Evolutionary conservation across 129 eudicot genomes (phyloP), one percentile per base, ranked within the genome.

Genomic region (Chrysanthemum makinoi): DNA sequence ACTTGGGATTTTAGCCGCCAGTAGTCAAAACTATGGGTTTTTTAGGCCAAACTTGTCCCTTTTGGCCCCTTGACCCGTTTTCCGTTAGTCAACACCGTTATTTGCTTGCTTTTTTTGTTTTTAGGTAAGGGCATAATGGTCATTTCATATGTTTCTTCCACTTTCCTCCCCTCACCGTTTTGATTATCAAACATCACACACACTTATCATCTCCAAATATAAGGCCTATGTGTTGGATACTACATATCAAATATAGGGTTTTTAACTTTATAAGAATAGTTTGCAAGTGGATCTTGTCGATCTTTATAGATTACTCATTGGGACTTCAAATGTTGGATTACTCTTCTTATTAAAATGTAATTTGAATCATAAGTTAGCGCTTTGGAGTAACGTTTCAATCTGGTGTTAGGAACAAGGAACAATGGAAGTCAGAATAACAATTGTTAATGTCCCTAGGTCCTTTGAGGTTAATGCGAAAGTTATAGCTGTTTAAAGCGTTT

Each of bases 211-310:
- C 24, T 22, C 24, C 24, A 22, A 22, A 22, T 22, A 22, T 22
- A 22, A 3, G 28, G 28, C 28, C 28, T 26, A 26, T 26, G 28
- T 26, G 28, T 26, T 26, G 28, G 86, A 84, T 85, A 71, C 18
- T 64, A n/a, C 17, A 4, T 12, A 47, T 49, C 12, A 53, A 15
- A 12, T 48, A 4, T 48, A 8, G 53, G 10, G 53, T 48, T 54
- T 54, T 3, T 0, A 13, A 15, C 59, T 54, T n/a, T 2, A 54
- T 13, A 5, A 6, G 19, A 16, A 10, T 49, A 10, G 54, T 49
- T 49, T 49, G 54, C 12, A 11, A 8, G 54, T 49, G 54, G 54
- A 49, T 49, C 14, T 49, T 49, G 54, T 49, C 54, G 15, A 49
- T 49, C 4, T 15, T 49, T 15, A 49, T 49, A 49, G 54, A 10